Base-by-base conservation (phyloP, 2,329 filamentous ascomycete genomes). In the Chrysoporthe puriensis region DNA sequence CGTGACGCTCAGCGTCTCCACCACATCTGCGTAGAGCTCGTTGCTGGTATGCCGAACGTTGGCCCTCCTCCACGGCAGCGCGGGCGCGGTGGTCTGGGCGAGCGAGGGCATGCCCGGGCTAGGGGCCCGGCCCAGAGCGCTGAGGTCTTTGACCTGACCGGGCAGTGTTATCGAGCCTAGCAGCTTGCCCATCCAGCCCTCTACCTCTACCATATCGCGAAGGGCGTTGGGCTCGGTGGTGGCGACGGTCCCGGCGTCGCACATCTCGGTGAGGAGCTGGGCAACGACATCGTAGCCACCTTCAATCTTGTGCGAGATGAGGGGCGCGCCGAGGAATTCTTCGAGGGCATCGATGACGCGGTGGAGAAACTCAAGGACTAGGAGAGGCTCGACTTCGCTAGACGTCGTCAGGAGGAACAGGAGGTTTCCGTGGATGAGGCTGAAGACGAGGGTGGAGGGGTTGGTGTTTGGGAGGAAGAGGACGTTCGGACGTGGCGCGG, bases 1-100 rank as follows among this genome's bases (percentile, higher is more conserved):
- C 0, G 91, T 97, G 52, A 97, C 93, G 1, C 90, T 88, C 0
- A 99, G 83, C 1, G 92, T 93, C 81, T 99, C 96, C 70, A 99
- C 89, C 14, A 99, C 89, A 77, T 99, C 96, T 67, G 97, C 95
- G 77, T 98, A 98, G 72, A 99, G 85, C 79, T 99, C 96, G 79
- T 98, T 99, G 66, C 92, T 97, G 4, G 95, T 98, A 78, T 99
- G 96, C 18, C 94, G 87, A 64, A 99, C 96, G 74, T 97, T 97
- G 50, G 93, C 89, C 69, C 94, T 86, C 70, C 96, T 88, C 96
- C 96, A 99, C 1, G 94, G 94, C 52, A 98, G 74, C 8, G 87
- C 84, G 0, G 86, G 83, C 0, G 67, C 62, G 1, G 82, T 82
- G 72, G 82, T 85, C 18, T 64, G 67, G 34, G 62, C 40, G 32